A percentile compares a stretch with the other conserved stretches of the same genome.
Evolutionary conservation across 2,329 filamentous ascomycete genomes (phyloP).

Genomic region (Microcyclosporella mali): DNA sequence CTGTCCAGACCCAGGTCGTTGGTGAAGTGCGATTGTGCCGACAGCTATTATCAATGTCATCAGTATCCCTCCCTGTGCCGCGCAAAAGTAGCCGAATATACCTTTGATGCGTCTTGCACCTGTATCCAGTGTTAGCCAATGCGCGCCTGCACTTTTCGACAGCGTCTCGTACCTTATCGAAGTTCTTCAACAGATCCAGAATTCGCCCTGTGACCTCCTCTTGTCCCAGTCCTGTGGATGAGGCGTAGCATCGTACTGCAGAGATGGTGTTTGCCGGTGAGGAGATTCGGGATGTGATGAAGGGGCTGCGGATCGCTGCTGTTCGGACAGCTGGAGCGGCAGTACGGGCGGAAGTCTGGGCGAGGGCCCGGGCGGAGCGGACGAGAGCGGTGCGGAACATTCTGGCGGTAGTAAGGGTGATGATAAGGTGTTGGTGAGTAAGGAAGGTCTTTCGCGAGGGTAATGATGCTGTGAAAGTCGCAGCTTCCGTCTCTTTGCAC

Average conservation of each 20-base stretch:
- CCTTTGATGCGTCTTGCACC: conserved; percentile 58
- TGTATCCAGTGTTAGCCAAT: conserved; percentile 34
- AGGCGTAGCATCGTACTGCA: conserved; percentile 78
- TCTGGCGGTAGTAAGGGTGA: conserved; percentile 31
- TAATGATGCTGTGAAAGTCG: conserved; percentile 1
- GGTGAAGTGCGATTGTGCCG: conserved; percentile 77
- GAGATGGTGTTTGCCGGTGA: conserved; percentile 59
- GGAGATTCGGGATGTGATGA: conserved; percentile 56
- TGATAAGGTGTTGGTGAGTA: conserved; percentile 1
- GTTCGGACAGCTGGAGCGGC: conserved; percentile 50
- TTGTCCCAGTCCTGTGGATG: conserved; percentile 69
- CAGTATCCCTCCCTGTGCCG: conserved; percentile 1
- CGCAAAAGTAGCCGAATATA: conserved; percentile 28
- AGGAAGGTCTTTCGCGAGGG: neutral
- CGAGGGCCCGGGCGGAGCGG: conserved; percentile 60
- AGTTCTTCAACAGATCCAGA: conserved; percentile 86
- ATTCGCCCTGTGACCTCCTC: conserved; percentile 87
- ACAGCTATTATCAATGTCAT: conserved; percentile 58
- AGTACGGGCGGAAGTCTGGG: conserved; percentile 39
- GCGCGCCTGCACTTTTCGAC: conserved; percentile 11
- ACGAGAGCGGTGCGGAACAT: conserved; percentile 91
- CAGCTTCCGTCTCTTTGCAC: neutral
- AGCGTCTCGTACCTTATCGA: conserved; percentile 74
- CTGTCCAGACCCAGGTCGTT: conserved; percentile 97
- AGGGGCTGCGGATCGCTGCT: conserved; percentile 44